Evolutionary conservation across 1,284 basidiomycete genomes (phyloP), one percentile per base, ranked within the genome.

Genomic region (Meripilus lineatus): DNA sequence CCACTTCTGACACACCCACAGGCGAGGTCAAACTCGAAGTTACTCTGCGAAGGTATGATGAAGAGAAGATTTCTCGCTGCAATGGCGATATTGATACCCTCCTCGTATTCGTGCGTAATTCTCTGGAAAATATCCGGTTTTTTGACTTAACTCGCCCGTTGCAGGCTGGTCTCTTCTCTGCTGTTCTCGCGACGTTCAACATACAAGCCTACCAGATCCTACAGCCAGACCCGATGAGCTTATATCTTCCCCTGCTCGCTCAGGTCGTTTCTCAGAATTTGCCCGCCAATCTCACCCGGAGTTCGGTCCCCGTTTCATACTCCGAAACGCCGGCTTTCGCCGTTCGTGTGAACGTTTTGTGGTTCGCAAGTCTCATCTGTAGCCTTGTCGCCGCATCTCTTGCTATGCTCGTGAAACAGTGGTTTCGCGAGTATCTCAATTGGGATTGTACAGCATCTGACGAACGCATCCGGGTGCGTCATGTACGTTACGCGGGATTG

Each of bases 141-240:
- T n/a, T n/a, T n/a, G n/a, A n/a, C n/a, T n/a, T n/a, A n/a, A n/a
- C n/a, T n/a, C n/a, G n/a, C n/a, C n/a, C n/a, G n/a, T n/a, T 18
- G 13, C n/a, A 42, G 47, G 40, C 71, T 39, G 71, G 70, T 55
- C 58, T 74, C 3, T 73, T 74, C 49, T 72, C 71, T 35, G 69
- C 68, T 2, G 68, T 66, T 26, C 52, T 72, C 35, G 71, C 71
- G 3, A 59, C 70, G 2, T 73, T 74, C 46, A 59, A 72, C 38
- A 58, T 72, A n/a, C 64, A 72, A 44, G 68, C 67, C 44, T 68
- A 68, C 50, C 58, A 62, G 39, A 58, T 52, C 10, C 59, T 74
- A 14, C 53, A 54, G 28, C 64, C 64, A 4, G 59, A 67, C 37
- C 58, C 65, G 5, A 53, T 52, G n/a, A 55, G 62, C 38, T 51